phyloP scores from a whole-genome alignment of 257 asterid species.

The Gentiana straminea region DNA sequence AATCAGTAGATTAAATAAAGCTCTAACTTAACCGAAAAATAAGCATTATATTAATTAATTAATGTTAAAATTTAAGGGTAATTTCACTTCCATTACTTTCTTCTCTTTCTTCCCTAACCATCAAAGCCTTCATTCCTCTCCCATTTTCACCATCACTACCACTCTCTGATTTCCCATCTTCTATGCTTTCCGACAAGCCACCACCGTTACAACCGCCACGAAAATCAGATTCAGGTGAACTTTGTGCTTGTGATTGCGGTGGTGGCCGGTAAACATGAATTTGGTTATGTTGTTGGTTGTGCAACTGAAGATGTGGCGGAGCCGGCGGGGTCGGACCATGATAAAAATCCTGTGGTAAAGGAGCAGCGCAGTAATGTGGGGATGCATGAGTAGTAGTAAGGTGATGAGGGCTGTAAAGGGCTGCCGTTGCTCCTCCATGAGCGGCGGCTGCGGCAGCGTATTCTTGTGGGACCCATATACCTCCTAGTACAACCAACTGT shows the following conservation, averaged over 20 bases:
- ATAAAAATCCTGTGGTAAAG: slow-evolving; percentile 43
- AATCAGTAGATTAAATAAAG: slow-evolving; percentile 2
- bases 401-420: slow-evolving; percentile 52
- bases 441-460: slow-evolving; percentile 63
- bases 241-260: slow-evolving; percentile 26
- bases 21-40: neutral
- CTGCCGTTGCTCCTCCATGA: slow-evolving; percentile 39
- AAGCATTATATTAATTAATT: slow-evolving; percentile 3
- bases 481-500: slow-evolving; percentile 71
- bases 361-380: slow-evolving; percentile 33
- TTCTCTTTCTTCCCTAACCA: slow-evolving; percentile 34
- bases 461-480: slow-evolving; percentile 94
- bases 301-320: slow-evolving; percentile 36
- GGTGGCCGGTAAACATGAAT: slow-evolving; percentile 51
- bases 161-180: slow-evolving; percentile 83
- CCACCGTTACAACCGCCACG: slow-evolving; percentile 34
- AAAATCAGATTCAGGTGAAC: slow-evolving; percentile 45
- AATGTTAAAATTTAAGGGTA: slow-evolving; percentile 44
- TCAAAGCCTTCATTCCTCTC: slow-evolving; percentile 35
- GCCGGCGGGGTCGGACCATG: slow-evolving; percentile 34
- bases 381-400: slow-evolving; percentile 27
- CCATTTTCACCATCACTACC: slow-evolving; percentile 56
- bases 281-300: slow-evolving; percentile 44
- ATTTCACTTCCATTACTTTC: slow-evolving; percentile 52
- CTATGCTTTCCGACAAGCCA: slow-evolving; percentile 70